Conservation (phyloP, 1,139 yeast genomes). For the Debaryomycetaceae sp. region DNA sequence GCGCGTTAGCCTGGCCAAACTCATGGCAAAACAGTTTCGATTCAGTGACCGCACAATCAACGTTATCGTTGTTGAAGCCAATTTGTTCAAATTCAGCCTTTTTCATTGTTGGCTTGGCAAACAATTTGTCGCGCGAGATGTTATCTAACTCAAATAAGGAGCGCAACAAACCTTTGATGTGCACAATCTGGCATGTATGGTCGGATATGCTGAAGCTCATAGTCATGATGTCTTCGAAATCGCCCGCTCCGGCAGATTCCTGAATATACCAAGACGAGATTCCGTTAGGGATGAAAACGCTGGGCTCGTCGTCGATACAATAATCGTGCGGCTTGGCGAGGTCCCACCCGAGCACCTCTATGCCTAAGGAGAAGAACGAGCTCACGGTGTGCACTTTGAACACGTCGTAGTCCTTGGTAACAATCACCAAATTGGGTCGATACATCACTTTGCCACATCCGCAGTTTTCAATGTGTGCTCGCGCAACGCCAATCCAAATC, state of each 20-base stretch:
- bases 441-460: constrained; percentile 47
- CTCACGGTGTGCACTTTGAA: constrained; percentile 27
- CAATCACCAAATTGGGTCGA: constrained; percentile 40
- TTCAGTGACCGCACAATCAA: constrained; percentile 28
- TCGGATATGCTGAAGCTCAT: constrained; percentile 34
- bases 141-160: constrained; percentile 14
- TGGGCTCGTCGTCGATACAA: constrained; percentile 18
- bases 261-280: constrained; percentile 22
- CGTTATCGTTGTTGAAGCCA: constrained; percentile 25
- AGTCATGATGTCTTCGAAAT: constrained; percentile 16
- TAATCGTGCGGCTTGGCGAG: constrained; percentile 17
- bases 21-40: constrained; percentile 25
- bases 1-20: constrained; percentile 25
- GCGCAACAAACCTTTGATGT: constrained; percentile 26
- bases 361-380: constrained; percentile 34
- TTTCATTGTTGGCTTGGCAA: constrained; percentile 14
- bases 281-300: constrained; percentile 34
- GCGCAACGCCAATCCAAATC: constrained; percentile 49
- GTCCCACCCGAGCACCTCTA: constrained; percentile 34
- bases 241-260: constrained; percentile 12
- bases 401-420: constrained; percentile 26
- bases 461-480: constrained; percentile 42
- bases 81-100: constrained; percentile 1
- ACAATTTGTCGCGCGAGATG: constrained; percentile 16
- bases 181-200: constrained; percentile 28